A percentile compares a stretch with the other conserved stretches of the same genome.
phyloP scores from a whole-genome alignment of 139 green algal species.

The Haematococcus lacustris region DNA sequence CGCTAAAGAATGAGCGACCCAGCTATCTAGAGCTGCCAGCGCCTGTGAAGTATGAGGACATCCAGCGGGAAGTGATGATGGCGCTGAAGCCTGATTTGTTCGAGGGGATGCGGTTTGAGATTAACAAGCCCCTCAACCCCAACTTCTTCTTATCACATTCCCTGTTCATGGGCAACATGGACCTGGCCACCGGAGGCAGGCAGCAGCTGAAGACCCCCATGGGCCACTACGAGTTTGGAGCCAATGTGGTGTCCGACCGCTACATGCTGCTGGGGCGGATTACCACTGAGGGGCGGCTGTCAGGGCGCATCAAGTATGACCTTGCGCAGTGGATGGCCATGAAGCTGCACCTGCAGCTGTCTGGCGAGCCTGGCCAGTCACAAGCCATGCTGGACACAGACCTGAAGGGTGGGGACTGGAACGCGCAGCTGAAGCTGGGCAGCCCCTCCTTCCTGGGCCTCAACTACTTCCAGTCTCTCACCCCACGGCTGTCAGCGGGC shows the following conservation, averaged over 20 bases:
- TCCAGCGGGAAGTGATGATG: conserved; percentile 88
- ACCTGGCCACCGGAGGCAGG: conserved; percentile 64
- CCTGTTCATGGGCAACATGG: conserved; percentile 90
- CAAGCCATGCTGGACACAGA: conserved; percentile 50
- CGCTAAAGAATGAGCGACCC: neutral
- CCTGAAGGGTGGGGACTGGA: conserved; percentile 82
- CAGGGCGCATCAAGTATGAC: conserved; percentile 70
- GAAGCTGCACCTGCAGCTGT: conserved; percentile 85
- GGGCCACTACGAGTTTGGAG: conserved; percentile 95
- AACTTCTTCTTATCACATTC: conserved; percentile 88
- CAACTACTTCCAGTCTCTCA: conserved; percentile 96
- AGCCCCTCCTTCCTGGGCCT: conserved; percentile 83
- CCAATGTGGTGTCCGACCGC: conserved; percentile 83
- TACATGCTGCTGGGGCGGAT: conserved; percentile 78
- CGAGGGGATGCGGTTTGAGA: conserved; percentile 94
- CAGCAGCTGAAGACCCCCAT: conserved; percentile 81
- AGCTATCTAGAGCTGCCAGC: conserved; percentile 65
- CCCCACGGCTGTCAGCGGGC: conserved; percentile 56
- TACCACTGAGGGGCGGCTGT: conserved; percentile 77
- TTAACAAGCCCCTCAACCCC: conserved; percentile 95
- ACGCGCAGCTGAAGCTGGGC: conserved; percentile 93
- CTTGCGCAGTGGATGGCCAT: conserved; percentile 59
- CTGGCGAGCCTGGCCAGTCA: conserved; percentile 53
- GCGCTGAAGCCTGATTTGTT: conserved; percentile 94
- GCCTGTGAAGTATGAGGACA: conserved; percentile 90